phyloP scores from a whole-genome alignment of 148 eudicot species.

The Arbutus unedo region DNA sequence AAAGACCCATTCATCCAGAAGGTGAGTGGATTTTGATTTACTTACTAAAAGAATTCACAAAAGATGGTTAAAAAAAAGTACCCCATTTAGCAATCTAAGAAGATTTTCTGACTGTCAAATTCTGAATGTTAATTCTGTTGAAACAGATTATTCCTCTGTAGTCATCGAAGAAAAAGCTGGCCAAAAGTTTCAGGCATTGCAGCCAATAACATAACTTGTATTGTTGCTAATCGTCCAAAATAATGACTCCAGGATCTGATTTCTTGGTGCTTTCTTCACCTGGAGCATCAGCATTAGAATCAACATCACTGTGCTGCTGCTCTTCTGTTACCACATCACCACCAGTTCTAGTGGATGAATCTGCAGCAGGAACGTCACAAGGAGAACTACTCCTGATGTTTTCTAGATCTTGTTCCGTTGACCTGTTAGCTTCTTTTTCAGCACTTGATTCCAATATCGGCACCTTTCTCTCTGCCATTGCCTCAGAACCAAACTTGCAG shows the following conservation, averaged over 20 bases:
- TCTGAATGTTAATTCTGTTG: background rate
- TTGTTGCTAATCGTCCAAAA: constrained; percentile 24
- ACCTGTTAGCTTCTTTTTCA: background rate
- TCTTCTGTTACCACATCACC: constrained; percentile 37
- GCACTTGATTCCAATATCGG: constrained; percentile 9
- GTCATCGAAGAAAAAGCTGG: background rate
- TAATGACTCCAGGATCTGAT: constrained; percentile 18
- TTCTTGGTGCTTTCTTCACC: constrained; percentile 11
- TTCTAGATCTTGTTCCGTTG: background rate
- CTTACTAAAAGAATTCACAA: background rate
- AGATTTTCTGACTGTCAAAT: background rate
- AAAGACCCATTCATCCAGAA: background rate
- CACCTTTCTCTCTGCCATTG: constrained; percentile 9
- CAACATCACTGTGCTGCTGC: constrained; percentile 4
- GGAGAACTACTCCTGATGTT: constrained; percentile 2
- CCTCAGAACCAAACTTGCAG: constrained; percentile 6
- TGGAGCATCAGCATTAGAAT: constrained; percentile 1
- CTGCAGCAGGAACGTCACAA: constrained; percentile 9
- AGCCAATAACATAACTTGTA: background rate
- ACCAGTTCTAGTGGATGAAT: constrained; percentile 8
- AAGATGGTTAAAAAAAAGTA: background rate
- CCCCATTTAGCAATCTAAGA: constrained; percentile 2
- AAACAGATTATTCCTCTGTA: background rate
- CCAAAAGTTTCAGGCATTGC: background rate
- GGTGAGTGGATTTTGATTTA: background rate